Evolutionary conservation across 2,329 filamentous ascomycete species (phyloP), one percentile per base, ranked within the genome.

Genomic region (Colletotrichum navitas): DNA sequence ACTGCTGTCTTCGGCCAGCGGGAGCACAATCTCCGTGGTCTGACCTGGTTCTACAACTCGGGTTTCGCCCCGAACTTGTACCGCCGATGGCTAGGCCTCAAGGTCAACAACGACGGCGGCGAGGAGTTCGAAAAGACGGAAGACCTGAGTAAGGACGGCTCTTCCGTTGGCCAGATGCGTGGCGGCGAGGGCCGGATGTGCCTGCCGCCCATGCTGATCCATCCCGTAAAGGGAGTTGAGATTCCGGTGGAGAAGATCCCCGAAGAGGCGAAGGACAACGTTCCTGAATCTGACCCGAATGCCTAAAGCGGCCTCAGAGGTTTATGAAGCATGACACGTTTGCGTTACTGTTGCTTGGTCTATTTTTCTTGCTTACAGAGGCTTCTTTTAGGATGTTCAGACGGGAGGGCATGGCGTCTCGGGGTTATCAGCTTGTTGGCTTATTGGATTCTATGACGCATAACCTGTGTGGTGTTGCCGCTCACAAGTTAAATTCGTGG

Each of bases 41-140:
- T 94, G 77, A 94, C 91, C 26, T 98, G 94, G 94, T 98, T 96
- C 81, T 98, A 97, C 81, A 93, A 94, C 75, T 92, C 93, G 0
- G 90, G 91, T 1, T 97, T 97, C 78, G 91, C 93, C 8, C 88
- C 91, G 3, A 94, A 94, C 74, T 78, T 98, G 77, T 98, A 96
- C 85, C 87, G 90, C 61, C 87, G 94, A 72, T 98, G 95, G 95
- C 83, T 97, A 45, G 95, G 94, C 1, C 90, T 95, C 77, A 90
- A 89, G 74, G 92, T 95, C 45, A 90, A 94, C 78, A 92, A 93
- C 75, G 91, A 93, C 67, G 92, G 92, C 14, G 94, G 93, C 32
- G 92, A 94, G 76, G 88, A 92, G 80, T 91, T 92, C 75, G 94
- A 96, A 82, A 80, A 88, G 73, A 87, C 86, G 4, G 85, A 83